A percentile compares a stretch with the other conserved stretches of the same genome.
Conservation (phyloP, 2,329 filamentous ascomycete genomes). For the Diaporthe sp. region DNA sequence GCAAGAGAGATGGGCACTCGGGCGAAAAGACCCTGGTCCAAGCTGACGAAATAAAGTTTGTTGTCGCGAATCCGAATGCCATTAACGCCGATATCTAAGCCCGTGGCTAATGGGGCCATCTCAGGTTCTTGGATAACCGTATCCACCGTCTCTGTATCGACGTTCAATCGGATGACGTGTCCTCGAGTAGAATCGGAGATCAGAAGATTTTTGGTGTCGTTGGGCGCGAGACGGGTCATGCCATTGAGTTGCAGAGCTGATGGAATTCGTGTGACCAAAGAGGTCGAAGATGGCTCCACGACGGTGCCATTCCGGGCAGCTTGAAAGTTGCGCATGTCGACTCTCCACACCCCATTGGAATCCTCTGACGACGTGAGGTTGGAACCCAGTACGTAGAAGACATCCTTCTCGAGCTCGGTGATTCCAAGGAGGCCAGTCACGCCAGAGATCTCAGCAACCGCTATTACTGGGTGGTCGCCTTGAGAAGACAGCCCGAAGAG, state of each 20-base stretch:
- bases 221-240: not conserved
- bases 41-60: conserved; percentile 16
- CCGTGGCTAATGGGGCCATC: not conserved
- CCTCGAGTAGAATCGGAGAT: not conserved
- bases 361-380: not conserved
- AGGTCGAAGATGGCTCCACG: not conserved
- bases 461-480: not conserved
- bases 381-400: not conserved
- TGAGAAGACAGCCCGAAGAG: not conserved
- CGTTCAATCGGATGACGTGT: not conserved
- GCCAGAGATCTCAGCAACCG: not conserved
- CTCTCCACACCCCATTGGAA: not conserved
- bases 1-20: not conserved
- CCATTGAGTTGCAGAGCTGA: conserved; percentile 5
- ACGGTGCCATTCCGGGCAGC: not conserved
- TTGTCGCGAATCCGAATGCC: not conserved
- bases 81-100: conserved; percentile 2
- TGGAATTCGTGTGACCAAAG: not conserved
- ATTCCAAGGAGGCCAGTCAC: not conserved
- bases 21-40: conserved; percentile 5
- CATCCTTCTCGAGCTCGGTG: not conserved
- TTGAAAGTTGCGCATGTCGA: not conserved
- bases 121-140: not conserved
- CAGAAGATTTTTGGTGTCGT: not conserved
- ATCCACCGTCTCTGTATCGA: not conserved